Evolutionary conservation across 805 yeast genomes (phyloP).

Genomic region (Spencermartinsiella europaea): DNA sequence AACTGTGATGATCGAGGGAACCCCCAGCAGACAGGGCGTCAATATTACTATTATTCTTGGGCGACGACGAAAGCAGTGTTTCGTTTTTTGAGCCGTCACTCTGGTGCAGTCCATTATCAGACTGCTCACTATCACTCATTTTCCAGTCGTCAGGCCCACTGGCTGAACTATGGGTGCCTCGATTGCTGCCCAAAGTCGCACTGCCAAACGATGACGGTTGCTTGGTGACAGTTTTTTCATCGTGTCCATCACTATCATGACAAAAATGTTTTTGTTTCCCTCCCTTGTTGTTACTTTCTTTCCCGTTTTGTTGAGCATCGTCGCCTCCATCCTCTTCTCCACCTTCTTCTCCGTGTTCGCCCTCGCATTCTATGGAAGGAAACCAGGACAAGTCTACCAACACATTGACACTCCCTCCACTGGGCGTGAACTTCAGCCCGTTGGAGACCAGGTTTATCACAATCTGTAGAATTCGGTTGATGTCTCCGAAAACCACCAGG

Average conservation of each 20-base stretch:
- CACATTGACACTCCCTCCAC: constrained; percentile 64
- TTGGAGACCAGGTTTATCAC: constrained; percentile 90
- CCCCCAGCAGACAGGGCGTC: neutral
- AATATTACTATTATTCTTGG: neutral
- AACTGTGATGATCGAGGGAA: neutral
- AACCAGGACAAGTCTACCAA: neutral
- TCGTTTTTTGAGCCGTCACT: too few relatives aligned
- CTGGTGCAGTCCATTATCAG: too few relatives aligned
- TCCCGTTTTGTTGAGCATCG: too few relatives aligned
- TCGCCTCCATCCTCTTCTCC: too few relatives aligned
- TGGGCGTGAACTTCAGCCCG: constrained; percentile 87
- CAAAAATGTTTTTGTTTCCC: too few relatives aligned
- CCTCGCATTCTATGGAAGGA: neutral
- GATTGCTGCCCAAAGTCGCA: neutral
- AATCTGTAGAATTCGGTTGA: constrained; percentile 84
- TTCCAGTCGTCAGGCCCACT: neutral
- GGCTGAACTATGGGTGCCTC: neutral
- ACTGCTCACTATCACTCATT: neutral
- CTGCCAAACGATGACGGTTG: neutral
- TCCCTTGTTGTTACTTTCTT: too few relatives aligned
- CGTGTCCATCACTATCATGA: too few relatives aligned
- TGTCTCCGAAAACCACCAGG: constrained; percentile 76
- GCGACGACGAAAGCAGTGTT: neutral
- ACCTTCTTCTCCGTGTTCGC: neutral
- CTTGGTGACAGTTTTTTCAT: neutral